Evolutionary conservation across 2,329 filamentous ascomycete genomes (phyloP).

Genomic region (Venturia nashicola): DNA sequence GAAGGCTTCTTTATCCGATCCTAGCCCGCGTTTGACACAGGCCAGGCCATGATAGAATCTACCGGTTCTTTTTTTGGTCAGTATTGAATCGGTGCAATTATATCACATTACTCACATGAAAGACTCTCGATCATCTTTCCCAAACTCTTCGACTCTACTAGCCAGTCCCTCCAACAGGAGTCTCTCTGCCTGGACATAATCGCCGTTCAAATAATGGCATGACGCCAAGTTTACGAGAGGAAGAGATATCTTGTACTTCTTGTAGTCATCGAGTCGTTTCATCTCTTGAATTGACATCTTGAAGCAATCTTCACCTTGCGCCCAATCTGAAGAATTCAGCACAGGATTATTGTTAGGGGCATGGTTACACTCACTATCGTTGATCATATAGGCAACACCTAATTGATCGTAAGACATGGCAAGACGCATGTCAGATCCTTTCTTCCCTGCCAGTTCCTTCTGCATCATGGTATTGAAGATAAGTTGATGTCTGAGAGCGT

Average conservation of each 20-base stretch:
- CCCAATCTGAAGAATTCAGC: constrained; percentile 4
- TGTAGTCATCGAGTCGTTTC: constrained; percentile 12
- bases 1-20: constrained; percentile 11
- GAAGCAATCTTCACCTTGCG: constrained; percentile 13
- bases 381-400: constrained; percentile 14
- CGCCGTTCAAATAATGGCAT: constrained; percentile 14
- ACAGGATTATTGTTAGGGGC: neutral
- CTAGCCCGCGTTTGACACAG: constrained; percentile 13
- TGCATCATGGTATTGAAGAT: constrained; percentile 13
- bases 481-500: constrained; percentile 11
- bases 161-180: constrained; percentile 10
- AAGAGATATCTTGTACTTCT: constrained; percentile 10
- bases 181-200: constrained; percentile 11
- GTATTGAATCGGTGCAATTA: neutral
- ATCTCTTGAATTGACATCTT: constrained; percentile 11
- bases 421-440: constrained; percentile 10
- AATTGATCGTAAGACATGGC: constrained; percentile 15
- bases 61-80: constrained; percentile 12
- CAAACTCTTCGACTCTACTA: constrained; percentile 11
- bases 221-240: constrained; percentile 15
- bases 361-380: constrained; percentile 1
- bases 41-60: constrained; percentile 14
- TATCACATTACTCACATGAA: constrained; percentile 13
- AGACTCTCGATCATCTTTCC: constrained; percentile 12
- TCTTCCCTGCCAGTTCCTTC: neutral